Evolutionary conservation across 805 yeast genomes (phyloP), one percentile per base, ranked within the genome.

Genomic region (Yarrowia sp.): DNA sequence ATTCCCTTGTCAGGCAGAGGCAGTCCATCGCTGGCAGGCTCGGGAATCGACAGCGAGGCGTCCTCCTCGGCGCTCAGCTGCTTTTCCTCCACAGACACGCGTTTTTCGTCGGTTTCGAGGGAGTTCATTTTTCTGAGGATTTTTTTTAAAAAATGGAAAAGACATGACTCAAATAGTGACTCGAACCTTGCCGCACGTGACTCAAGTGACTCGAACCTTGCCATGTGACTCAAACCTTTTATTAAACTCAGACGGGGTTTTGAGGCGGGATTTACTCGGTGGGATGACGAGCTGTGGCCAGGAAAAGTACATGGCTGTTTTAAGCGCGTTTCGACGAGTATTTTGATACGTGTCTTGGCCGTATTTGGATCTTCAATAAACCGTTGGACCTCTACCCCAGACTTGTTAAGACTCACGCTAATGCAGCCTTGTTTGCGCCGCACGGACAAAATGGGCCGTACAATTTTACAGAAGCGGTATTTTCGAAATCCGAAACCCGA

Each of bases 171-270:
- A 43, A 43, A 43, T 17, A 43, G 47, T 43, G 47, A 43, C 47
- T 43, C 47, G 47, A 43, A 19, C 43, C 47, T 43, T 43, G 47
- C 47, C 13, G 52, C 52, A 46, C 39, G 38, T 50, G 55, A 50
- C 55, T 52, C 58, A 52, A 52, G 58, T 52, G 58, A 52, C 58
- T 52, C 58, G 17, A 14, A 12, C 30, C 30, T 46, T 9, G n/a
- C 30, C 30, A 24, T 4, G 30, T 50, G 55, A 50, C 42, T 34
- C 56, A 50, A 50, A 50, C 30, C n/a, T 50, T 50, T 17, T 17
- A 34, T 50, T 50, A 19, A 36, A 50, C 56, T 36, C 19, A 3
- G 30, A 15, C 24, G 8, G 19, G 13, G 8, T 4, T 2, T 15
- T 0, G 53, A 2, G 44, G 30, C 0, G 6, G 30, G 30, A 5